phyloP scores from a whole-genome alignment of 257 asterid genomes.

The Jasminum sambac region DNA sequence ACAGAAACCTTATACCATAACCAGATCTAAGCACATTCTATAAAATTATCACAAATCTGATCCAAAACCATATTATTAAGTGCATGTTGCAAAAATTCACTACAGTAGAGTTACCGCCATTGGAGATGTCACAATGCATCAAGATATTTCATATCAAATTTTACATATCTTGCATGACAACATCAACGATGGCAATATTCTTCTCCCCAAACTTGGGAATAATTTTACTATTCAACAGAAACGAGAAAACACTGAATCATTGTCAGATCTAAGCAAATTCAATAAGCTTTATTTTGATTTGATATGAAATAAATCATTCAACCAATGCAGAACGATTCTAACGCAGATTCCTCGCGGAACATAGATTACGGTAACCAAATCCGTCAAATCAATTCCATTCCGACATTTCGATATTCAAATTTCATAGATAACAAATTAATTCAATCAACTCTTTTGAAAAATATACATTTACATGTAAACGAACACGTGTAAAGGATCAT shows the following conservation, averaged over 20 bases:
- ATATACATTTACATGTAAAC: not conserved
- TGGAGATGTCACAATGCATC: too few species aligned
- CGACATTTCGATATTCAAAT: not conserved
- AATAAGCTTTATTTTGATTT: not conserved
- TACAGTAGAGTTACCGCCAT: too few species aligned
- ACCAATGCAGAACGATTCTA: not conserved
- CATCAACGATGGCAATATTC: too few species aligned
- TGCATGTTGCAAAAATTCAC: too few species aligned
- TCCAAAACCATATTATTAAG: too few species aligned
- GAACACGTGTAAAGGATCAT: not conserved
- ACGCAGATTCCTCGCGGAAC: not conserved
- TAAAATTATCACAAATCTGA: too few species aligned
- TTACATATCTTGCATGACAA: not conserved
- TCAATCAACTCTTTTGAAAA: too few species aligned
- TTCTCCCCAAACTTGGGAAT: too few species aligned
- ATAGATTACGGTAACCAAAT: not conserved
- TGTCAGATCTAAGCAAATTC: not conserved
- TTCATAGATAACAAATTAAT: not conserved
- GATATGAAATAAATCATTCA: not conserved
- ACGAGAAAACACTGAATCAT: not conserved
- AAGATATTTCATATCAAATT: not conserved
- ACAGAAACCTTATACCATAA: too few species aligned
- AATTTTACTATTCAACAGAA: too few species aligned
- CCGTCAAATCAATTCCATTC: not conserved
- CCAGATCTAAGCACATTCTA: too few species aligned